phyloP scores from a whole-genome alignment of 176 grass and related monocot species.

The Poa pratensis region DNA sequence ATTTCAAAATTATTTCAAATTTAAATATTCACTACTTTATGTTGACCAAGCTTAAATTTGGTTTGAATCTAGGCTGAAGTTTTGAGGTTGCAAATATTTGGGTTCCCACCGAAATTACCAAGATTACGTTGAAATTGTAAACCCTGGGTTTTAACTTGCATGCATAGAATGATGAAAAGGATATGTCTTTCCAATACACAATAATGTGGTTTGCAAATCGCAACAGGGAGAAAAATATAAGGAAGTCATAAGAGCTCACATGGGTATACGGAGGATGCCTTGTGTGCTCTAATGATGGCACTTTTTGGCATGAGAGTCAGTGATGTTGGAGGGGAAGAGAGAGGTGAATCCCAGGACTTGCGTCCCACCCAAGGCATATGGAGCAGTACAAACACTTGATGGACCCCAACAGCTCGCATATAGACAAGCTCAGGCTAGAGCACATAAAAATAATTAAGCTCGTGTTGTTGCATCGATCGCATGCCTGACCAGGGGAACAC shows the following conservation, averaged over 20 bases:
- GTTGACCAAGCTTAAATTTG: too few species aligned
- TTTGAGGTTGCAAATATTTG: too few species aligned
- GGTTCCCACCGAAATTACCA: too few species aligned
- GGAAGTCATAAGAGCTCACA: constrained; percentile 70
- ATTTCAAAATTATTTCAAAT: too few species aligned
- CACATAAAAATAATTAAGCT: constrained; percentile 54
- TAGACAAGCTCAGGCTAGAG: constrained; percentile 50
- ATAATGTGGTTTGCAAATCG: constrained; percentile 57
- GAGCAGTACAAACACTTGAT: constrained; percentile 85
- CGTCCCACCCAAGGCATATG: constrained; percentile 95
- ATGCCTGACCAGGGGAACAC: constrained; percentile 57
- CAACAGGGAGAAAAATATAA: constrained; percentile 49
- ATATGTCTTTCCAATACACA: constrained; percentile 55
- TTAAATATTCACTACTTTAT: too few species aligned
- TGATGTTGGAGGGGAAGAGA: constrained; percentile 50
- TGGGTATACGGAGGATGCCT: constrained; percentile 56
- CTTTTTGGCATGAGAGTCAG: constrained; percentile 81
- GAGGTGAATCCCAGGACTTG: constrained; percentile 70
- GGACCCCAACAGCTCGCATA: constrained; percentile 63
- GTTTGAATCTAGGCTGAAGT: too few species aligned
- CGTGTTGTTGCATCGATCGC: constrained; percentile 47
- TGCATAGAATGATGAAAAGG: constrained; percentile 59
- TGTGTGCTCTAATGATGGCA: constrained; percentile 93
- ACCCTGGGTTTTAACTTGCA: constrained; percentile 38
- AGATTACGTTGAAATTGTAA: too few species aligned